Conservation (phyloP, 2,329 filamentous ascomycete genomes). For the Lachnellula occidentalis region DNA sequence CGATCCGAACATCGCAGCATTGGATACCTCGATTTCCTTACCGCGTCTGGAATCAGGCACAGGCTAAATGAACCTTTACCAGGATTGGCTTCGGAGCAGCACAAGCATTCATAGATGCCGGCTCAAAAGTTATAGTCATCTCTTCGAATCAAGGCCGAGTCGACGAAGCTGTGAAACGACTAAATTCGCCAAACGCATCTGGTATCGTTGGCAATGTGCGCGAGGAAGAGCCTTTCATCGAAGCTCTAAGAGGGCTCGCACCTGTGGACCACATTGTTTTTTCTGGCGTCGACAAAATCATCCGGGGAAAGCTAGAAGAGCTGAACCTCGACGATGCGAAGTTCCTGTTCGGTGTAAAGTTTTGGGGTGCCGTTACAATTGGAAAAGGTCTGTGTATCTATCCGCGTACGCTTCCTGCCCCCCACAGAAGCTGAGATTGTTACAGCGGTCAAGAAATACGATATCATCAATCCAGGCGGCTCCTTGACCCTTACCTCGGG, state of each 20-base stretch:
- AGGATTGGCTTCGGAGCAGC: conserved; percentile 38
- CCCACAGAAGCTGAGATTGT: background rate
- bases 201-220: conserved; percentile 33
- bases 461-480: conserved; percentile 34
- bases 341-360: conserved; percentile 36
- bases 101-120: conserved; percentile 33
- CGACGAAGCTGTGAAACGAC: conserved; percentile 28
- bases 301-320: conserved; percentile 33
- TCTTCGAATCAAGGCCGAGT: conserved; percentile 32
- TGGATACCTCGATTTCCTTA: background rate
- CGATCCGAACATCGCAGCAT: background rate
- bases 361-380: conserved; percentile 35
- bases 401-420: background rate
- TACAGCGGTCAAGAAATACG: conserved; percentile 33
- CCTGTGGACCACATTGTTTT: conserved; percentile 37
- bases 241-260: conserved; percentile 29
- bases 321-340: conserved; percentile 32
- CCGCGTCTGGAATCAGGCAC: background rate
- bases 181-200: conserved; percentile 21
- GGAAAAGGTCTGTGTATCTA: conserved; percentile 29
- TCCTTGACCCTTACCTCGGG: conserved; percentile 36
- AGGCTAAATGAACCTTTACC: no score
- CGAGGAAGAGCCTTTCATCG: conserved; percentile 32
- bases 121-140: conserved; percentile 33
- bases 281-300: conserved; percentile 35